Conservation (phyloP, 257 asterid genomes). For the Nicotiana noctiflora region DNA sequence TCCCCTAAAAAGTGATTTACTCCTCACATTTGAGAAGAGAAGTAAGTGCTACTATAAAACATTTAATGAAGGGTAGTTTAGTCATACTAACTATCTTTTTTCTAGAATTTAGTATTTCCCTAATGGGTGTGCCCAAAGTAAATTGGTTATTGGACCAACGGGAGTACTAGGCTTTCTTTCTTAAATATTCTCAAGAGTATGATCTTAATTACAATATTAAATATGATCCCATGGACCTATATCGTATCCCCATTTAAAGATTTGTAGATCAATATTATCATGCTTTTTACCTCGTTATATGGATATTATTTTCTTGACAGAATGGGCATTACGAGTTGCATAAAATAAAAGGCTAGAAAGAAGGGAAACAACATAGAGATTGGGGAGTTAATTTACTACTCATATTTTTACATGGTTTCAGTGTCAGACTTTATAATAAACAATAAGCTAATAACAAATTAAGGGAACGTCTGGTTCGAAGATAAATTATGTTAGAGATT, state of each 20-base stretch:
- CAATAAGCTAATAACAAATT: background rate
- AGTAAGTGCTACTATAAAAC: no score
- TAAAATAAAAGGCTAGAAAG: background rate
- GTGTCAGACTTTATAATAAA: background rate
- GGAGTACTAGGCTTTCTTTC: background rate
- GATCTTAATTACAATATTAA: background rate
- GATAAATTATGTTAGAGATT: no score
- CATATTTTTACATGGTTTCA: background rate
- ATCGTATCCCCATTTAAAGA: background rate
- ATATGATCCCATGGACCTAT: background rate
- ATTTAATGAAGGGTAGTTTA: no score
- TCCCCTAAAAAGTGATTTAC: no score
- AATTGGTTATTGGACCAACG: no score
- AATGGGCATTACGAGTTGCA: background rate
- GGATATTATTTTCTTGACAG: background rate
- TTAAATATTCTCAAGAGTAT: background rate
- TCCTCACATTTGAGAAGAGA: no score
- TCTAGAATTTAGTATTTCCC: no score
- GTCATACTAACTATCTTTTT: no score
- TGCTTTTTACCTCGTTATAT: background rate
- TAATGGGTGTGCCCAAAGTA: no score
- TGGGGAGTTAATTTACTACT: background rate
- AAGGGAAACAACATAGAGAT: background rate
- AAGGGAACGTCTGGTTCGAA: no score
- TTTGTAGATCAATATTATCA: background rate